phyloP scores from a whole-genome alignment of 2,329 filamentous ascomycete species.

The Septoria petroselini region DNA sequence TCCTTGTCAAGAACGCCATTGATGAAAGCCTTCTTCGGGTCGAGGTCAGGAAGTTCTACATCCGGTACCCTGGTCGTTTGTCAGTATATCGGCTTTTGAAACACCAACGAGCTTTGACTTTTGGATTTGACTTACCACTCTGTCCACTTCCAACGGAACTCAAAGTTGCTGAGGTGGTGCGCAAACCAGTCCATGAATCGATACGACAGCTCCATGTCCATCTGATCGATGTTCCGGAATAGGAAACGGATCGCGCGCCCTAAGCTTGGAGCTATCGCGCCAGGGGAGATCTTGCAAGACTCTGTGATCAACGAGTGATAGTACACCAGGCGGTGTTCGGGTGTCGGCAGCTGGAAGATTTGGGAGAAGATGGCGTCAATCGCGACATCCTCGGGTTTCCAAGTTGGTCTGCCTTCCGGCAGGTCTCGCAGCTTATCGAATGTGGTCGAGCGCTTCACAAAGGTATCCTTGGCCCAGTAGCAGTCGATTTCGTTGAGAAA shows the following conservation, averaged over 20 bases:
- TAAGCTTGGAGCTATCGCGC: constrained; percentile 90
- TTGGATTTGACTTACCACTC: constrained; percentile 66
- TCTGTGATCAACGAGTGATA: constrained; percentile 95
- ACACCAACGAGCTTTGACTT: constrained; percentile 1
- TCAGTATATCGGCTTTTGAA: background rate
- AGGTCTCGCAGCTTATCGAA: constrained; percentile 79
- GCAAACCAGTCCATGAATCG: constrained; percentile 97
- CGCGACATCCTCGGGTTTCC: constrained; percentile 96
- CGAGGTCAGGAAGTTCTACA: constrained; percentile 68
- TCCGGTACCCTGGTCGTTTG: constrained; percentile 63
- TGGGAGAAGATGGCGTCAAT: constrained; percentile 98
- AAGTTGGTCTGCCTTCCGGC: constrained; percentile 67
- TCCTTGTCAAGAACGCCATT: constrained; percentile 90
- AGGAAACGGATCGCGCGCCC: constrained; percentile 89
- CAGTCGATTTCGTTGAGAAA: constrained; percentile 92
- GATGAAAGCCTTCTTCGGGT: constrained; percentile 93
- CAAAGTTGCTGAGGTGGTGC: constrained; percentile 97
- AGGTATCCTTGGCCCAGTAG: constrained; percentile 85
- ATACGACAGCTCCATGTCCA: constrained; percentile 83
- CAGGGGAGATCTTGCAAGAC: constrained; percentile 90
- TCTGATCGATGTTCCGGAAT: constrained; percentile 74
- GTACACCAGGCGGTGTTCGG: constrained; percentile 93
- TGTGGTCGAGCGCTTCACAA: constrained; percentile 87
- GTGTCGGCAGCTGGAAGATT: constrained; percentile 77
- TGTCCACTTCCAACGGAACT: constrained; percentile 98